Evolutionary conservation across 257 asterid genomes (phyloP), one percentile per base, ranked within the genome.

Genomic region (Primulina tabacum): DNA sequence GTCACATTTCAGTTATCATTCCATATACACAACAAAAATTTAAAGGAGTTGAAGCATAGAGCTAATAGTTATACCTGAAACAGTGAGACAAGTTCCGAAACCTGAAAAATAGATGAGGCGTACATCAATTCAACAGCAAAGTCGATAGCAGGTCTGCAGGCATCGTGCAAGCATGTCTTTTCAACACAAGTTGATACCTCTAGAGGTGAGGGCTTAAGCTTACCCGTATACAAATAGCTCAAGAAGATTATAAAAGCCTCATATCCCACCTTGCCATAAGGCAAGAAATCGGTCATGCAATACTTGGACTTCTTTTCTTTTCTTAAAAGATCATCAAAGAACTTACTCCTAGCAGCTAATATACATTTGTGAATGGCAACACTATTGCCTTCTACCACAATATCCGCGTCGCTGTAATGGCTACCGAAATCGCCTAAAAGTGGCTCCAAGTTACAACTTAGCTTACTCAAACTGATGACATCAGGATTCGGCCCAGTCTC

Each of bases 121-220:
- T 80, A 87, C 92, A 83, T 87, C 78, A 89, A 69, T 62, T 87
- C 94, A 12, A 89, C 88, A 11, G 74, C 82, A 78, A 85, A 84
- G 64, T 76, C 73, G 52, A 89, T 77, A 28, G 90, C 89, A 40
- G 96, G 92, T 33, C 88, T 65, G 60, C 96, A 89, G 2, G 82
- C 85, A 37, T 82, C 90, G 62, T 87, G 96, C 60, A 81, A 8
- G 71, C 95, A 89, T 17, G 55, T 6, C 55, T 9, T 60, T 73
- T 89, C 85, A 18, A 81, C 92, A 70, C 96, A 89, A 0, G 94
- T 89, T 0, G 92, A 84, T 28, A 81, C 85, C 72, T 84, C 94
- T 0, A 69, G 53, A 0, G 96, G 92, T 35, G 85, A 84, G 20
- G 83, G 81, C 74, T 66, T 85, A 69, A 89, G 83, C 78, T 84